phyloP scores from a whole-genome alignment of 139 green algal species.

The Mychonastes homosphaera region DNA sequence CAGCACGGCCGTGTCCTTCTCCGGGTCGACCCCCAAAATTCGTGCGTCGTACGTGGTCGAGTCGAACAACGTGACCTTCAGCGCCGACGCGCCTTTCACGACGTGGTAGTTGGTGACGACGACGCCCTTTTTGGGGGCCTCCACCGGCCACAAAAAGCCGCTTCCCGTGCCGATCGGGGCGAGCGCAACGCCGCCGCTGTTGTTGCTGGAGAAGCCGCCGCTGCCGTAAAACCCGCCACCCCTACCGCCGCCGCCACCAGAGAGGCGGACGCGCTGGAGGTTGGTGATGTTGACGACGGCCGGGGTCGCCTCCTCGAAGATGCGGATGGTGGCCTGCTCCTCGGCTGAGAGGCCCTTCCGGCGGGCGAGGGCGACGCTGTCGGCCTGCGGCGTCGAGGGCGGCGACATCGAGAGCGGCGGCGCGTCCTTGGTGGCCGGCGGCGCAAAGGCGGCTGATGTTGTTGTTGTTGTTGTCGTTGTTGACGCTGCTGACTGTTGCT shows the following conservation, averaged over 20 bases:
- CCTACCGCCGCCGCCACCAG: too few species aligned
- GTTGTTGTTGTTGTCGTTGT: too few species aligned
- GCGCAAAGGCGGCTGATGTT: too few species aligned
- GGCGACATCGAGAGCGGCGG: neutral
- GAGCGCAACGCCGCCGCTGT: constrained; percentile 42
- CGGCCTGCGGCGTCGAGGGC: too few species aligned
- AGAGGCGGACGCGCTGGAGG: constrained; percentile 17
- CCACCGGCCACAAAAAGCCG: constrained; percentile 67
- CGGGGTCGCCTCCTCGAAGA: constrained; percentile 26
- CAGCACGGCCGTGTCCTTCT: constrained; percentile 43
- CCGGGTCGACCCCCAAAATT: constrained; percentile 32
- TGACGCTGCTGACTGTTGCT: too few species aligned
- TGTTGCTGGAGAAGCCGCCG: neutral
- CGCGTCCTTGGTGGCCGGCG: neutral
- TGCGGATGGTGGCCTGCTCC: constrained; percentile 34
- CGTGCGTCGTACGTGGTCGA: constrained; percentile 31
- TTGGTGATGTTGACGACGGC: constrained; percentile 70
- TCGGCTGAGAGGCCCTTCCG: constrained; percentile 8
- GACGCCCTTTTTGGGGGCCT: constrained; percentile 42
- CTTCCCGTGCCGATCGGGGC: constrained; percentile 52
- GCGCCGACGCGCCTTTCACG: constrained; percentile 21
- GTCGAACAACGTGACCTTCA: constrained; percentile 45
- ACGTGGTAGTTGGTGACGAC: constrained; percentile 77
- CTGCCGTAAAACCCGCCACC: too few species aligned
- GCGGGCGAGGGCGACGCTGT: too few species aligned